Evolutionary conservation across 495 filamentous ascomycete genomes (phyloP).

Genomic region (Hypoxylon fragiforme): DNA sequence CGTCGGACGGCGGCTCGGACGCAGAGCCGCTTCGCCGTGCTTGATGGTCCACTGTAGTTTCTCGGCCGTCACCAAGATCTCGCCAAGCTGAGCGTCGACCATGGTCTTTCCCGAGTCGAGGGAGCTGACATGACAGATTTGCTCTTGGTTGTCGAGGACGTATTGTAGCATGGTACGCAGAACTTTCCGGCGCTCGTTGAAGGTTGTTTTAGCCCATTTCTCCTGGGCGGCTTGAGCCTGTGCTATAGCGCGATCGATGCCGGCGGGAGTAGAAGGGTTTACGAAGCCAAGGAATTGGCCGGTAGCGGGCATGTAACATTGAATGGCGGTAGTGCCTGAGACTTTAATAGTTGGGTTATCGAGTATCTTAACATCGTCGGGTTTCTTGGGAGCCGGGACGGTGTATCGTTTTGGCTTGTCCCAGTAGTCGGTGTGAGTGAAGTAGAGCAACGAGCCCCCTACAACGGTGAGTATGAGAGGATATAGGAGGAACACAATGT

Average conservation of each 20-base stretch:
- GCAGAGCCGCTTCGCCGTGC: constrained; percentile 84
- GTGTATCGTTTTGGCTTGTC: constrained; percentile 45
- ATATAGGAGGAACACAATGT: constrained; percentile 9
- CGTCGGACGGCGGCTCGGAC: constrained; percentile 68
- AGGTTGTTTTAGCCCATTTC: constrained; percentile 80
- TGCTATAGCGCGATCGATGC: constrained; percentile 78
- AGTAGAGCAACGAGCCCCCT: constrained; percentile 35
- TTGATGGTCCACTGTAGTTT: constrained; percentile 93
- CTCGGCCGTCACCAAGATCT: constrained; percentile 90
- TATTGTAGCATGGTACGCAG: constrained; percentile 80
- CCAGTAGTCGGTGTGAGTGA: constrained; percentile 30
- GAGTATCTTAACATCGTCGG: constrained; percentile 61
- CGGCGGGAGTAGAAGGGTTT: constrained; percentile 74
- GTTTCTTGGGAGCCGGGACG: constrained; percentile 43
- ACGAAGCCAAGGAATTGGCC: constrained; percentile 80
- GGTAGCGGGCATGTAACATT: constrained; percentile 90
- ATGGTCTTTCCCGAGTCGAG: constrained; percentile 97
- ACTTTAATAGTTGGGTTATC: constrained; percentile 61
- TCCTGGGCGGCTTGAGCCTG: constrained; percentile 74
- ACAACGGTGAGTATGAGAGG: constrained; percentile 33
- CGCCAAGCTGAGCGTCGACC: constrained; percentile 88
- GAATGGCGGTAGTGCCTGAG: constrained; percentile 62
- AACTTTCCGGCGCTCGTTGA: constrained; percentile 75
- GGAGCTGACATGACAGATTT: constrained; percentile 82
- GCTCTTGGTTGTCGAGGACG: constrained; percentile 86